Base-by-base conservation (phyloP, 352 stramenopile species). In the Pseudoperonospora humuli region DNA sequence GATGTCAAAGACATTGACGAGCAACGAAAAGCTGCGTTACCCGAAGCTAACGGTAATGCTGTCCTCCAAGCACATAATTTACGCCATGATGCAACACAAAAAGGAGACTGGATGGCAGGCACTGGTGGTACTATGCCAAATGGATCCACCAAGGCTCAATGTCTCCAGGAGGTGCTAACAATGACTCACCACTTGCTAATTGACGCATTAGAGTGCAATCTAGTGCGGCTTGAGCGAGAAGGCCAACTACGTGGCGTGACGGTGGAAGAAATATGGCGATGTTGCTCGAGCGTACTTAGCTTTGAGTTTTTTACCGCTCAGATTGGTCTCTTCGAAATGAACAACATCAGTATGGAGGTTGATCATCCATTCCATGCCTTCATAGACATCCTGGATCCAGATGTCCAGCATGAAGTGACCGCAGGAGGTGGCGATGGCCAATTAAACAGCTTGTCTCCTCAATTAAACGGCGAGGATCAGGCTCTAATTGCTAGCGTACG, bases 321-420 rank as follows among this genome's bases (percentile, higher is more conserved):
- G 39, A 82, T 98, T 31, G 95, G 93, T 18, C 84, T 95, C n/a
- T 97, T 97, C 61, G 93, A 98, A 67, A 95, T 97, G 70, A 98
- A 98, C 68, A 95, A 97, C 50, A 85, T 98, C 26, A 90, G 89
- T 35, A 72, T 98, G 57, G 78, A 96, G 54, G 64, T 88, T 23
- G 74, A 87, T 40, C 76, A 96, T 57, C 76, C 86, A 7, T 85
- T 87, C 44, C 68, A 67, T 17, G 68, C 68, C 3, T 71, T 84
- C 7, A 69, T 81, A 21, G 75, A 88, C 44, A 75, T 88, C 14
- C 47, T 88, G n/a, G 75, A 85, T 26, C 64, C 68, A 7, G 65
- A 75, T n/a, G 50, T 61, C 1, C 42, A 61, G 50, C 44, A 56
- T 8, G 54, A 68, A 33, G 33, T 64, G 7, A 44, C 45, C 14